Conservation (phyloP, 116 monocot genomes). For the Papilionanthe hybrid region DNA sequence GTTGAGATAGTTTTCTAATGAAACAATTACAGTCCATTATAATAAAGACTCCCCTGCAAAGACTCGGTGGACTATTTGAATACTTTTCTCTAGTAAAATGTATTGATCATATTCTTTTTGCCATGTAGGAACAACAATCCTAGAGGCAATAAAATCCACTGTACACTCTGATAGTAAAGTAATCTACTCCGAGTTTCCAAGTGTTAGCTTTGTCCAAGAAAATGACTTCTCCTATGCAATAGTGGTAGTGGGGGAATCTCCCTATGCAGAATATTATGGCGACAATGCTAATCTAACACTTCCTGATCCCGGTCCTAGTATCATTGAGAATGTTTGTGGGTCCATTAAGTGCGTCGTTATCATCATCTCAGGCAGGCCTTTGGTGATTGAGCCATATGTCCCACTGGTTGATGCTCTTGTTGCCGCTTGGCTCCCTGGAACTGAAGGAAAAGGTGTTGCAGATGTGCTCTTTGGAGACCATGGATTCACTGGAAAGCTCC, state of each 20-base stretch:
- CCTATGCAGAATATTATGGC: not conserved
- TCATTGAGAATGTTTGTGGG: not conserved
- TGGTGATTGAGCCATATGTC: slow-evolving; percentile 39
- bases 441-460: slow-evolving; percentile 41
- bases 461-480: slow-evolving; percentile 47
- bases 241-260: not conserved
- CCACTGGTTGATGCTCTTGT: slow-evolving; percentile 29
- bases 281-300: not conserved
- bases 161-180: slow-evolving; percentile 24
- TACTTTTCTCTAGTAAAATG: too few relatives aligned
- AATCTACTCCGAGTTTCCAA: slow-evolving; percentile 33
- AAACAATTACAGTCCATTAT: too few relatives aligned
- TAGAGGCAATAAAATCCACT: slow-evolving; percentile 31
- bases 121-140: slow-evolving; percentile 40
- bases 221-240: not conserved
- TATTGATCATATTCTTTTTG: not conserved
- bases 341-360: slow-evolving; percentile 21
- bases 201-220: slow-evolving; percentile 13
- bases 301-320: slow-evolving; percentile 1
- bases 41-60: too few relatives aligned
- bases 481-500: slow-evolving; percentile 39
- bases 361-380: slow-evolving; percentile 37
- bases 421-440: slow-evolving; percentile 46
- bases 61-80: too few relatives aligned
- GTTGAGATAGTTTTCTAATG: too few relatives aligned